These are phyloP conservation scores for Albizia julibrissin DNA, from an alignment of 306 rosid species.

Conservation along the genomic window DNA sequence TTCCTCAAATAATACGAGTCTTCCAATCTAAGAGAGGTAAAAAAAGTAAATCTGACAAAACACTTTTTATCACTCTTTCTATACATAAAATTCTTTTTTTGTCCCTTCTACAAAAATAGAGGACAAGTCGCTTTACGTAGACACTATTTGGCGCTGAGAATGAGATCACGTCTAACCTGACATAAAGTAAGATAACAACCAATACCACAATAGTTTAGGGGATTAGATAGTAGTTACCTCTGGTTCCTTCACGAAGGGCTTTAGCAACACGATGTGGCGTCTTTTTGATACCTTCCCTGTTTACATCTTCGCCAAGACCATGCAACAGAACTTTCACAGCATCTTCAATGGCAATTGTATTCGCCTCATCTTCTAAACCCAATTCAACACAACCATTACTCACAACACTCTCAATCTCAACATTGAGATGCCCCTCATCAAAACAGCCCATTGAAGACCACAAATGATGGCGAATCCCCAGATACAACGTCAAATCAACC, in stretches of 20 bases:
- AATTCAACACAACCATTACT: slow-evolving; percentile 40
- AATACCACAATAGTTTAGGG: neutral
- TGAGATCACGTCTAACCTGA: neutral
- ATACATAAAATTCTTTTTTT: neutral
- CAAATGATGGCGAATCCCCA: slow-evolving; percentile 35
- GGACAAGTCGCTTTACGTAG: neutral
- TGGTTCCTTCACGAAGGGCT: slow-evolving; percentile 92
- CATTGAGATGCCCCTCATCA: slow-evolving; percentile 62
- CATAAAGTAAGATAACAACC: neutral
- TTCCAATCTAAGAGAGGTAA: neutral
- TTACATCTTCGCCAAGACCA: slow-evolving; percentile 83
- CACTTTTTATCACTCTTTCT: neutral
- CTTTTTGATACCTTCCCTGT: slow-evolving; percentile 83
- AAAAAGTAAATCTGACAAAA: neutral
- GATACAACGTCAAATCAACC: neutral
- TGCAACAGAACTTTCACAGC: slow-evolving; percentile 79
- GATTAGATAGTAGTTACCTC: slow-evolving; percentile 48
- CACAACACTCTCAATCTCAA: slow-evolving; percentile 67
- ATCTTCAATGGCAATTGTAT: slow-evolving; percentile 60
- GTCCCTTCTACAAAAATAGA: neutral
- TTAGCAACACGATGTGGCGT: slow-evolving; percentile 95
- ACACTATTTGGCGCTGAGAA: neutral
- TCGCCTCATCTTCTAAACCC: slow-evolving; percentile 48
- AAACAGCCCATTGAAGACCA: slow-evolving; percentile 76
- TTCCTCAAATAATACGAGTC: neutral